Evolutionary conservation across 108 stramenopile genomes (phyloP).

Genomic region (Conticribra guillardii): DNA sequence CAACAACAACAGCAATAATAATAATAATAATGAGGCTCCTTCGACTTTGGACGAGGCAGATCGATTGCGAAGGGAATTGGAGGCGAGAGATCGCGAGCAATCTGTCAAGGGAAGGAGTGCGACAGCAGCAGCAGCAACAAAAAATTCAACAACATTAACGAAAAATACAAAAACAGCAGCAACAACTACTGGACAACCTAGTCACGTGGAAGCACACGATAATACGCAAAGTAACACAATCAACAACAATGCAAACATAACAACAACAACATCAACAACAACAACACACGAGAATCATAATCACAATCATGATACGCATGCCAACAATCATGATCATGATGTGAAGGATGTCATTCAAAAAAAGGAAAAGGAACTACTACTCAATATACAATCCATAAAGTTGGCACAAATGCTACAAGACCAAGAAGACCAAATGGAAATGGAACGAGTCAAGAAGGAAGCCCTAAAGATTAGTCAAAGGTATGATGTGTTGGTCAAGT

Average conservation of each 20-base stretch:
- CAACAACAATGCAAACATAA: too few relatives aligned
- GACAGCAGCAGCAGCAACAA: conserved; percentile 4
- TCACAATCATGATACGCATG: too few relatives aligned
- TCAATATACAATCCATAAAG: conserved; percentile 1
- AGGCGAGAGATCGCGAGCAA: conserved; percentile 3
- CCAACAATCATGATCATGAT: too few relatives aligned
- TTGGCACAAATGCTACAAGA: conserved; percentile 9
- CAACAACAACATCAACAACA: too few relatives aligned
- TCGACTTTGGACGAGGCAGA: conserved; percentile 12
- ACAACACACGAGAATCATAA: too few relatives aligned
- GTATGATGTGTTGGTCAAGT: conserved; percentile 40
- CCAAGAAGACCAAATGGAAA: conserved; percentile 46
- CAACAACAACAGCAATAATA: conserved; percentile 7
- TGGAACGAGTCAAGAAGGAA: conserved; percentile 48
- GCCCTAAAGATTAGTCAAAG: conserved; percentile 27
- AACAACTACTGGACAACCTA: too few relatives aligned
- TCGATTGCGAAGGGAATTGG: conserved; percentile 5
- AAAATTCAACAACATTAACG: neutral
- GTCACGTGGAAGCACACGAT: too few relatives aligned
- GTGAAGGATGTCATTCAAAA: neutral
- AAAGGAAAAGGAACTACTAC: neutral
- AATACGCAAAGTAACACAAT: too few relatives aligned
- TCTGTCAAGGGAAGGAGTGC: neutral
- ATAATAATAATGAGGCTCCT: conserved; percentile 1
- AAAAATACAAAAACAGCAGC: neutral